Percentiles rank a stretch among this genome's conserved stretches.
phyloP scores from a whole-genome alignment of 1,139 yeast species.

The Sugiyamaella sp. region DNA sequence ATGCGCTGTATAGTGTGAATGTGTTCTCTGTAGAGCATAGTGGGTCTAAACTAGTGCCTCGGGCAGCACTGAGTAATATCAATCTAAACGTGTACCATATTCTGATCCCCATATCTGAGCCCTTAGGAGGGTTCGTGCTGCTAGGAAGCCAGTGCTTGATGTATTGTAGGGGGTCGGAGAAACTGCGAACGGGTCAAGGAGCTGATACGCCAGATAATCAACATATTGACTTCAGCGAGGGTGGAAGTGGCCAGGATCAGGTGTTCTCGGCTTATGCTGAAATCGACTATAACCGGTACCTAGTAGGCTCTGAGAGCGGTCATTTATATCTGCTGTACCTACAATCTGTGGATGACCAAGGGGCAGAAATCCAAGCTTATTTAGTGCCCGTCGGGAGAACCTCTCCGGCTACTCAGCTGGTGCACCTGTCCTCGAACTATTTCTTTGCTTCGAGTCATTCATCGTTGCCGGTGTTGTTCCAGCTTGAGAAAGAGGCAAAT shows the following conservation, averaged over 20 bases:
- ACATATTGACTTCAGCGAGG: slow-evolving; percentile 1
- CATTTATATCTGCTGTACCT: slow-evolving; percentile 18
- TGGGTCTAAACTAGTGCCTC: slow-evolving; percentile 8
- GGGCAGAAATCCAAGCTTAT: slow-evolving; percentile 12
- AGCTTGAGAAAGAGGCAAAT: slow-evolving; percentile 16
- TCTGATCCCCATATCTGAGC: slow-evolving; percentile 16
- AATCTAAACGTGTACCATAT: slow-evolving; percentile 1
- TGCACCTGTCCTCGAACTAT: slow-evolving; percentile 26
- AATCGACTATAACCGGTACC: slow-evolving; percentile 21
- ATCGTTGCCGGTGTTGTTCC: slow-evolving; percentile 25
- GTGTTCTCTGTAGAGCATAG: slow-evolving; percentile 4
- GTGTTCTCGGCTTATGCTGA: slow-evolving; percentile 19
- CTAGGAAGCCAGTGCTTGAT: slow-evolving; percentile 14
- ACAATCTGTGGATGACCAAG: slow-evolving; percentile 3
- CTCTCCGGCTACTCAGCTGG: slow-evolving; percentile 25
- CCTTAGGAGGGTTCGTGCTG: slow-evolving; percentile 16
- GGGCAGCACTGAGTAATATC: slow-evolving; percentile 13
- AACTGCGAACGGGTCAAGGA: slow-evolving; percentile 16
- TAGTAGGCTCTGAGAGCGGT: slow-evolving; percentile 24
- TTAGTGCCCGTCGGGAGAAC: slow-evolving; percentile 21
- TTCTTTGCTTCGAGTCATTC: slow-evolving; percentile 29
- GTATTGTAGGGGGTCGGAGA: slow-evolving; percentile 18
- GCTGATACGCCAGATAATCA: slow-evolving; percentile 5
- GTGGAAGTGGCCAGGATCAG: not conserved
- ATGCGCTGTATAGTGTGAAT: slow-evolving; percentile 1